A percentile compares a stretch with the other conserved stretches of the same genome.
Evolutionary conservation across 192 early-diverging fungal genomes (phyloP).

Genomic region (Piromyces sp.): DNA sequence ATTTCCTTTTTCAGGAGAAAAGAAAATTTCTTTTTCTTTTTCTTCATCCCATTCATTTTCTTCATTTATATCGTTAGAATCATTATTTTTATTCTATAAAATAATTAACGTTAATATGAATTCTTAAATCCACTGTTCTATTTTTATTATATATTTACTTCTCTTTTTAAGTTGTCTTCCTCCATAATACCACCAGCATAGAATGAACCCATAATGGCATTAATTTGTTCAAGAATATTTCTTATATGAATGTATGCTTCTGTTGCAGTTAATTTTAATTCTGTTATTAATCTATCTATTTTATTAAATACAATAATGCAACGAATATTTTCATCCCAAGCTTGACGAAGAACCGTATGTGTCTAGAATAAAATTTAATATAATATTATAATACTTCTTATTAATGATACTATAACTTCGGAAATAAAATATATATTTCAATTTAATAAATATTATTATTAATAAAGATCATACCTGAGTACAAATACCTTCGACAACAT

Average conservation of each 20-base stretch:
- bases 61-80: conserved; percentile 21
- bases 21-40: conserved; percentile 89
- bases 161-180: conserved; percentile 44
- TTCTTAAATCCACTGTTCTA: too few relatives aligned
- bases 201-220: conserved; percentile 88
- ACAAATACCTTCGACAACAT: conserved; percentile 96
- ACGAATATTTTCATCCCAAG: conserved; percentile 75
- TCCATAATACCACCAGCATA: conserved; percentile 77
- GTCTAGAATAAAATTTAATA: conserved; percentile 36
- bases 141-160: conserved; percentile 10
- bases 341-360: conserved; percentile 84
- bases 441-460: too few relatives aligned
- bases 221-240: conserved; percentile 90
- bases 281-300: conserved; percentile 86
- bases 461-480: too few relatives aligned
- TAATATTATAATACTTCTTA: too few relatives aligned
- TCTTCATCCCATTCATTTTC: conserved; percentile 64
- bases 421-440: too few relatives aligned
- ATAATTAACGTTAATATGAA: too few relatives aligned
- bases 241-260: conserved; percentile 88
- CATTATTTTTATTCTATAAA: conserved; percentile 8
- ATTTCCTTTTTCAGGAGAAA: conserved; percentile 86
- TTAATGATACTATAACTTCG: too few relatives aligned
- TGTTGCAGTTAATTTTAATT: conserved; percentile 73
- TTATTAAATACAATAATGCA: conserved; percentile 96